These are phyloP conservation scores for Mesembryanthemum crystallinum DNA, from an alignment of 148 eudicot genomes.

Conservation along the genomic window DNA sequence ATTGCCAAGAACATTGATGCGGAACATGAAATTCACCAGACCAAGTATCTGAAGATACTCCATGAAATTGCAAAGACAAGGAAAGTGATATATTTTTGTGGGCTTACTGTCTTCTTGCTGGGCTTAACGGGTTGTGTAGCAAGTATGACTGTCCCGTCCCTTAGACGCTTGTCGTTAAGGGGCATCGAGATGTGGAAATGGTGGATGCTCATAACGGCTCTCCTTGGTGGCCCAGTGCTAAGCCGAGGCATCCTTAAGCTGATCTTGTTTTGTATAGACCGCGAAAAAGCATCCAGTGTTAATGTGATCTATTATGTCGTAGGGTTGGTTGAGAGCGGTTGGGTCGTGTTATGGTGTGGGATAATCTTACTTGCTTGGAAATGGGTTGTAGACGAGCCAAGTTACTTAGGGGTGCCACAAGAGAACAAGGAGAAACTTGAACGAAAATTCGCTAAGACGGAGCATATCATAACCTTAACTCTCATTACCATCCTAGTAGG, in stretches of 20 bases:
- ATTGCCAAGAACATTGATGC: too few species aligned
- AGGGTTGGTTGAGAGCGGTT: slow-evolving; percentile 11
- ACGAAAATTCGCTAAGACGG: slow-evolving; percentile 5
- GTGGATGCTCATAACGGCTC: slow-evolving; percentile 25
- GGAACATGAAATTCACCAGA: too few species aligned
- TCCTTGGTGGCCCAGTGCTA: slow-evolving; percentile 22
- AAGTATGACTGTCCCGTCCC: slow-evolving; percentile 6
- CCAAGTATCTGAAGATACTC: neutral
- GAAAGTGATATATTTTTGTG: slow-evolving; percentile 13
- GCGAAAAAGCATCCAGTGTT: slow-evolving; percentile 4
- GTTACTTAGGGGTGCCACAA: slow-evolving; percentile 16
- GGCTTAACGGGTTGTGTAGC: slow-evolving; percentile 10
- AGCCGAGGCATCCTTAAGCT: neutral
- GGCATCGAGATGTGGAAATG: slow-evolving; percentile 30
- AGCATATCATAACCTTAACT: slow-evolving; percentile 11
- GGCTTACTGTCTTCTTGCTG: neutral
- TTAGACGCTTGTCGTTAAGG: slow-evolving; percentile 2
- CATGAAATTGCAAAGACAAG: neutral
- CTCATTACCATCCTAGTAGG: slow-evolving; percentile 25
- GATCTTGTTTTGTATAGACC: neutral
- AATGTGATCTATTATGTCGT: slow-evolving; percentile 19
- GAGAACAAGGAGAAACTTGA: slow-evolving; percentile 8
- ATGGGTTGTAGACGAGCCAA: slow-evolving; percentile 24
- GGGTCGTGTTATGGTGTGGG: slow-evolving; percentile 28
- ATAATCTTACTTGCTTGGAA: slow-evolving; percentile 28